phyloP scores from a whole-genome alignment of 148 eudicot species.

The Rhododendron simsii region DNA sequence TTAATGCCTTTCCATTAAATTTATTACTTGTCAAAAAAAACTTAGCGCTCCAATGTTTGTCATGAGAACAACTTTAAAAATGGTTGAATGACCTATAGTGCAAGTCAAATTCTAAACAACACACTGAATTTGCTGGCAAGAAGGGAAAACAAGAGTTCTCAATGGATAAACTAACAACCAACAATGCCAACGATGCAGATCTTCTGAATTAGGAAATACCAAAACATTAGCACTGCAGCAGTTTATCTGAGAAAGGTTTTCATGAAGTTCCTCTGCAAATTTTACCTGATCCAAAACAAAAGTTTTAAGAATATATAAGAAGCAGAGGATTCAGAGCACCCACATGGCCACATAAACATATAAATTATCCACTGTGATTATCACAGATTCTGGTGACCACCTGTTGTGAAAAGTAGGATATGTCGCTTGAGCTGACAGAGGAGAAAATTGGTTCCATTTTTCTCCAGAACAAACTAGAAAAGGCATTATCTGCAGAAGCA shows the following conservation, averaged over 20 bases:
- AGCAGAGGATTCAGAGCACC: background rate
- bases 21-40: background rate
- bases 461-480: slow-evolving; percentile 80
- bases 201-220: slow-evolving; percentile 3
- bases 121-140: background rate
- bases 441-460: slow-evolving; percentile 61
- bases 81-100: background rate
- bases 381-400: slow-evolving; percentile 28
- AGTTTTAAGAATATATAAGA: background rate
- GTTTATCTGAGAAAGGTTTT: slow-evolving; percentile 28
- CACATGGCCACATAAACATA: background rate
- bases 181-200: slow-evolving; percentile 4
- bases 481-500: slow-evolving; percentile 54
- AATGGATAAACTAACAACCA: background rate
- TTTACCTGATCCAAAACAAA: slow-evolving; percentile 42
- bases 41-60: background rate
- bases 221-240: slow-evolving; percentile 18
- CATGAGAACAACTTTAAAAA: background rate
- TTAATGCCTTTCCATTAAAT: background rate
- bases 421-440: slow-evolving; percentile 43
- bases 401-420: slow-evolving; percentile 59
- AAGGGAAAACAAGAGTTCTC: background rate
- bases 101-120: background rate
- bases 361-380: background rate
- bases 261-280: slow-evolving; percentile 40